Evolutionary conservation across 345 rosid genomes (phyloP).

Genomic region (Corchorus capsularis): DNA sequence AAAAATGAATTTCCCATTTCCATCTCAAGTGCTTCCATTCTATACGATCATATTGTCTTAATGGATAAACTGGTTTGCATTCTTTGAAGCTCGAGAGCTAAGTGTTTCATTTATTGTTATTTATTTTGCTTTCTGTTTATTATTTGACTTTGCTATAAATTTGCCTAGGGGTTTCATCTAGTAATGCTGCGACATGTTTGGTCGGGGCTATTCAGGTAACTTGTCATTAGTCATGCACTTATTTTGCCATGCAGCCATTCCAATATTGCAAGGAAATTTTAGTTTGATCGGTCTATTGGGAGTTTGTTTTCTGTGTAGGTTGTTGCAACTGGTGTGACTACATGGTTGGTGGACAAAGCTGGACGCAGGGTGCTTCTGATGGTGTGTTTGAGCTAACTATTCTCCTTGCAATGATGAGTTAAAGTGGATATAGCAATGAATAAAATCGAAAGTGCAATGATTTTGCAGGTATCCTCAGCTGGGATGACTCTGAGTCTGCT

Average conservation of each 20-base stretch:
- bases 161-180: constrained; percentile 64
- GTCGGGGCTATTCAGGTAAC: constrained; percentile 87
- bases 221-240: not conserved
- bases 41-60: not conserved
- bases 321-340: constrained; percentile 72
- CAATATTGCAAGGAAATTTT: constrained; percentile 1
- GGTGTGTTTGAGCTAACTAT: constrained; percentile 43
- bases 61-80: too few relatives aligned
- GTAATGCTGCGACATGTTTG: constrained; percentile 72
- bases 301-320: constrained; percentile 50
- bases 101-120: not conserved
- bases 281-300: constrained; percentile 6
- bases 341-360: constrained; percentile 84
- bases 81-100: not conserved
- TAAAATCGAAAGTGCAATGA: not conserved
- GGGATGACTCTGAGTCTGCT: constrained; percentile 77
- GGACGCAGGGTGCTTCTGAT: constrained; percentile 91
- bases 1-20: constrained; percentile 2
- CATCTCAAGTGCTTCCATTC: not conserved
- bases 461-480: constrained; percentile 67
- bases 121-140: not conserved
- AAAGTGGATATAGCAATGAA: not conserved
- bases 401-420: constrained; percentile 9
- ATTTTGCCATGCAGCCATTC: not conserved
- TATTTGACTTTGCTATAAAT: constrained; percentile 5